Base-by-base conservation (phyloP, 805 yeast species). In the Starmera pachycereana region DNA sequence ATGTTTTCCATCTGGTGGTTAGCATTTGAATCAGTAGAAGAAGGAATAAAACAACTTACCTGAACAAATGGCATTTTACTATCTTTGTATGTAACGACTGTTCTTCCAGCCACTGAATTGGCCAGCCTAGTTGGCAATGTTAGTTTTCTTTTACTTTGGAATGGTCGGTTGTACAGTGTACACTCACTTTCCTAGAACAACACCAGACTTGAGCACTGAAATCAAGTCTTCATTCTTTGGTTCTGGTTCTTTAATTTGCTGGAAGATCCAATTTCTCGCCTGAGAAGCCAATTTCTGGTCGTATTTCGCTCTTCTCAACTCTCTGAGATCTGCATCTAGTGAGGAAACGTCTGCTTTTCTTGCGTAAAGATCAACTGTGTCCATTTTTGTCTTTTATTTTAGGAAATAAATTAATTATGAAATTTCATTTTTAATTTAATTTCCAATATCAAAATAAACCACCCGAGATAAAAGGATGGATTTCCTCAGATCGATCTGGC, bases 1-100 rank as follows among this genome's bases (percentile, higher is more conserved):
- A 86, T 84, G 52, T 85, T 85, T 53, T 86, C 95, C 96, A 86
- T 86, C 60, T 79, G 75, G 13, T 40, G 28, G 19, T 29, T 31
- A 29, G 19, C 8, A 12, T 8, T 29, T 29, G 14, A 13, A 36
- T 18, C n/a, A 9, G 6, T n/a, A 19, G 3, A 13, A 28, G 22
- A 11, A 12, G 10, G 36, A 40, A 16, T 37, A 37, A 5, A 8
- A 8, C n/a, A n/a, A 44, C 44, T 40, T 33, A 51, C 53, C 42
- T 65, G 69, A 12, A 78, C 72, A 56, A 85, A 86, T 3, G 94
- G 90, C 80, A 84, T 77, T 38, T 67, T 65, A 10, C 86, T 74
- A 37, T 66, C 67, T 54, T 81, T 84, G 55, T 58, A 78, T 45
- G 68, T 72, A 4, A 66, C 54, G 3, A 63, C 57, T 10, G 45